These are phyloP conservation scores for Begonia peltatifolia DNA, from an alignment of 306 rosid genomes.

Conservation along the genomic window DNA sequence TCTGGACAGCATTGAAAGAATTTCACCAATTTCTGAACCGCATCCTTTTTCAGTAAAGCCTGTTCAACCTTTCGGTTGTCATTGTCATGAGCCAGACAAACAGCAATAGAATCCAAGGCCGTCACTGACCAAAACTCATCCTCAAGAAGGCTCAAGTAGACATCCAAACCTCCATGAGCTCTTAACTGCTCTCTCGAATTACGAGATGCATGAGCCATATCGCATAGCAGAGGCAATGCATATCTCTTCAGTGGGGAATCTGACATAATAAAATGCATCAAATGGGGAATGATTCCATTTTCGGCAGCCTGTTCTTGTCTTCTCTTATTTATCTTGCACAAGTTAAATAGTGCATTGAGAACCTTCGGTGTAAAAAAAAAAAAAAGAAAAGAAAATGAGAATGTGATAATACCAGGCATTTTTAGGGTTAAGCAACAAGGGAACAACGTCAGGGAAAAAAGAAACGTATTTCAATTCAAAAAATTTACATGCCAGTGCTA, in stretches of 20 bases:
- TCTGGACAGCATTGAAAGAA: constrained; percentile 96
- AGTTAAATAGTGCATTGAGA: constrained; percentile 79
- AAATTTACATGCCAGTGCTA: no score
- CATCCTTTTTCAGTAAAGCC: constrained; percentile 84
- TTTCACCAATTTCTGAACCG: constrained; percentile 89
- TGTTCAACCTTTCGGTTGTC: constrained; percentile 94
- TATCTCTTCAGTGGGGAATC: constrained; percentile 77
- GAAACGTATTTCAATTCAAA: neutral
- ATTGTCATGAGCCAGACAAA: constrained; percentile 91
- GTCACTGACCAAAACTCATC: constrained; percentile 93
- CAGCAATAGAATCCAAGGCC: constrained; percentile 91
- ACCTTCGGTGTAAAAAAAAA: constrained; percentile 39
- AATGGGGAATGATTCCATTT: constrained; percentile 98
- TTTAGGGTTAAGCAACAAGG: no score
- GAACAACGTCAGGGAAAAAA: neutral
- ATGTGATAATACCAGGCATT: neutral
- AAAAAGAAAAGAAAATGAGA: neutral
- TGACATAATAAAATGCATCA: constrained; percentile 81
- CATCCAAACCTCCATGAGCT: constrained; percentile 99
- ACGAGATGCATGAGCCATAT: constrained; percentile 99
- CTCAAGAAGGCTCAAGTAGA: constrained; percentile 92
- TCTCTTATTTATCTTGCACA: constrained; percentile 98
- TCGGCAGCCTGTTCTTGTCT: constrained; percentile 99
- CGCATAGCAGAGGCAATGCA: constrained; percentile 91
- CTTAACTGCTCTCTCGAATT: constrained; percentile 96